Conservation (phyloP, 352 stramenopile species). For the Peronosclerospora sorghi region DNA sequence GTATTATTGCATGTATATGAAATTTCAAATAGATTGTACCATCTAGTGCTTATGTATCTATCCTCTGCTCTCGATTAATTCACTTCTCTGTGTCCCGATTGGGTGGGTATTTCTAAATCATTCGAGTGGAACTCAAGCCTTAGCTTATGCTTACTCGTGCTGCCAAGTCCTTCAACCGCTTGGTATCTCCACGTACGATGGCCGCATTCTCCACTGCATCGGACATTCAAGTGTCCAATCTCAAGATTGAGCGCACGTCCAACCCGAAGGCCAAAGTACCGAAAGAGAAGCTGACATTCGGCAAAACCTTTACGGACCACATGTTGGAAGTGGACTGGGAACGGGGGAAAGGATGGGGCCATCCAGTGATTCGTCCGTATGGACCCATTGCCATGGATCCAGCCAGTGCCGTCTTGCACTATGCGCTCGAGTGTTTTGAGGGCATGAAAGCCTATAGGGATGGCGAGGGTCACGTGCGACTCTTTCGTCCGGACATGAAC, state of each 20-base stretch:
- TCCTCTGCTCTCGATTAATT: no score
- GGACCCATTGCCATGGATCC: slow-evolving; percentile 87
- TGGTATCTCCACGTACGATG: slow-evolving; percentile 13
- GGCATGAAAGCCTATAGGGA: slow-evolving; percentile 93
- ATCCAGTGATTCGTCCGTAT: slow-evolving; percentile 87
- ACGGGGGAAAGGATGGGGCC: slow-evolving; percentile 70
- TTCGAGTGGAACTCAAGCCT: slow-evolving; percentile 3
- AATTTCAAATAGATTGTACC: no score
- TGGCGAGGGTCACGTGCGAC: slow-evolving; percentile 70
- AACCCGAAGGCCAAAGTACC: slow-evolving; percentile 50
- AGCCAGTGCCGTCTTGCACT: slow-evolving; percentile 89
- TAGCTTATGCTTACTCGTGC: slow-evolving; percentile 7
- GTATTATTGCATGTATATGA: no score
- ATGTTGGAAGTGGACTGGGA: slow-evolving; percentile 94
- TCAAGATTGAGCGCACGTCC: slow-evolving; percentile 35
- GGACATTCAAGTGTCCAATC: slow-evolving; percentile 23
- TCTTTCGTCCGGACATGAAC: slow-evolving; percentile 96
- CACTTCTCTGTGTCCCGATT: no score
- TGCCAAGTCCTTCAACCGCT: slow-evolving; percentile 8
- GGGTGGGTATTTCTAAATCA: slow-evolving; percentile 12
- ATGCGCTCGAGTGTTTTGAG: slow-evolving; percentile 92
- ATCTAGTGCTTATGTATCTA: no score
- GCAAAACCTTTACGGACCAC: slow-evolving; percentile 92
- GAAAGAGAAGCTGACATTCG: slow-evolving; percentile 88
- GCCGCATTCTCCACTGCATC: slow-evolving; percentile 21